Conservation (phyloP, 495 filamentous ascomycete species). For the Penicillium cinerascens region DNA sequence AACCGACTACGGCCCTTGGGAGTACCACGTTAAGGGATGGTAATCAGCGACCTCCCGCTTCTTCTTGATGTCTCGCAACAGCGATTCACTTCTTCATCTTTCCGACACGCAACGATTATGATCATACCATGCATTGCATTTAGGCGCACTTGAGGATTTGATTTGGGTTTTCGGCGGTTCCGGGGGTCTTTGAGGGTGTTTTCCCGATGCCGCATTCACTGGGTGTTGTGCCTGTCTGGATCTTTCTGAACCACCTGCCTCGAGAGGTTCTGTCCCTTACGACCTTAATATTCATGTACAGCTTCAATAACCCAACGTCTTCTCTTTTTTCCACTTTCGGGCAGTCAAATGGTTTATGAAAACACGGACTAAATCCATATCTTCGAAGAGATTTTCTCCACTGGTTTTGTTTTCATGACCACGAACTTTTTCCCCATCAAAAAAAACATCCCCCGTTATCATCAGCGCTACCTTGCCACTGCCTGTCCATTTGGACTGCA, state of each 20-base stretch:
- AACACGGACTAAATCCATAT: slow-evolving; percentile 3
- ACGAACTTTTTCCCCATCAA: background rate
- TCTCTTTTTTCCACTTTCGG: slow-evolving; percentile 7
- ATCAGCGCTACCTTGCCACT: slow-evolving; percentile 3
- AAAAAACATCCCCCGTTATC: background rate
- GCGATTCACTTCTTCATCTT: slow-evolving; percentile 15
- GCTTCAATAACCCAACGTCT: slow-evolving; percentile 27
- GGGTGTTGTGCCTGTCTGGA: slow-evolving; percentile 18
- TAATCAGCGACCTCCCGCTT: slow-evolving; percentile 28
- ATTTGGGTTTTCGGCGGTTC: slow-evolving; percentile 21
- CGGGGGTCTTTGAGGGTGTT: slow-evolving; percentile 11
- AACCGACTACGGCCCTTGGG: slow-evolving; percentile 57
- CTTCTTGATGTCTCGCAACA: slow-evolving; percentile 17
- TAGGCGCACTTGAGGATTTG: slow-evolving; percentile 39
- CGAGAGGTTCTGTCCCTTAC: slow-evolving; percentile 17
- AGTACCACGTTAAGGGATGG: slow-evolving; percentile 71
- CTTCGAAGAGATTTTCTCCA: slow-evolving; percentile 4
- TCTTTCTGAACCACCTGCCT: slow-evolving; percentile 13
- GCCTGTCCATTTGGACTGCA: slow-evolving; percentile 1
- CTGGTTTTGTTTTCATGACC: background rate
- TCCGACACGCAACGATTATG: slow-evolving; percentile 42
- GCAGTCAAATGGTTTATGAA: slow-evolving; percentile 15
- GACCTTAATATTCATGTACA: slow-evolving; percentile 45
- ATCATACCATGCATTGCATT: slow-evolving; percentile 48
- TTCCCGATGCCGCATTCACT: slow-evolving; percentile 18